phyloP scores from a whole-genome alignment of 176 grass and related monocot species.

The Carex littledalei region DNA sequence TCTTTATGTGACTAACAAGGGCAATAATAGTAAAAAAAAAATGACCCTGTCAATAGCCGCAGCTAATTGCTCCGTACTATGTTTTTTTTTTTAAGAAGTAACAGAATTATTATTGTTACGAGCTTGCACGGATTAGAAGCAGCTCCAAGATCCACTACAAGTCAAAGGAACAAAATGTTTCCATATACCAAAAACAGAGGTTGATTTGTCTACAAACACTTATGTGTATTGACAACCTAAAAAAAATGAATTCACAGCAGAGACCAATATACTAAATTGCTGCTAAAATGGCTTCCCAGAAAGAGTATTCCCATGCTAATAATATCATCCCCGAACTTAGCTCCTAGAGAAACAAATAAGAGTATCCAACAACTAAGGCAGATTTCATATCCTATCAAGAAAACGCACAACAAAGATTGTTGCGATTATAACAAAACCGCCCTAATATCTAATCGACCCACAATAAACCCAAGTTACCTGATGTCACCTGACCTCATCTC shows the following conservation, averaged over 20 bases:
- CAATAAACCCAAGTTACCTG: neutral
- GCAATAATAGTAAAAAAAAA: too few species aligned
- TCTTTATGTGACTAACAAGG: too few species aligned
- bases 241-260: neutral
- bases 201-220: too few species aligned
- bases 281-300: neutral
- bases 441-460: neutral
- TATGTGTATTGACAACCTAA: neutral
- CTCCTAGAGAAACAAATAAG: neutral
- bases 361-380: neutral
- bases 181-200: neutral
- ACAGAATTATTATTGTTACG: neutral
- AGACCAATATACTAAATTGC: neutral
- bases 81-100: too few species aligned
- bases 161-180: neutral
- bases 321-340: neutral
- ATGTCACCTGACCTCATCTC: constrained; percentile 8
- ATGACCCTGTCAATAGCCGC: too few species aligned
- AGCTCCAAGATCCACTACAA: neutral
- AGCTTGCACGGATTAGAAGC: too few species aligned
- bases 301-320: neutral
- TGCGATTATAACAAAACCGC: neutral
- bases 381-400: neutral
- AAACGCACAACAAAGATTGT: neutral
- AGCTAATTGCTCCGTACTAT: too few species aligned